Evolutionary conservation across 1,139 yeast genomes (phyloP), one percentile per base, ranked within the genome.

Genomic region (Magnusiomyces suaveolens): DNA sequence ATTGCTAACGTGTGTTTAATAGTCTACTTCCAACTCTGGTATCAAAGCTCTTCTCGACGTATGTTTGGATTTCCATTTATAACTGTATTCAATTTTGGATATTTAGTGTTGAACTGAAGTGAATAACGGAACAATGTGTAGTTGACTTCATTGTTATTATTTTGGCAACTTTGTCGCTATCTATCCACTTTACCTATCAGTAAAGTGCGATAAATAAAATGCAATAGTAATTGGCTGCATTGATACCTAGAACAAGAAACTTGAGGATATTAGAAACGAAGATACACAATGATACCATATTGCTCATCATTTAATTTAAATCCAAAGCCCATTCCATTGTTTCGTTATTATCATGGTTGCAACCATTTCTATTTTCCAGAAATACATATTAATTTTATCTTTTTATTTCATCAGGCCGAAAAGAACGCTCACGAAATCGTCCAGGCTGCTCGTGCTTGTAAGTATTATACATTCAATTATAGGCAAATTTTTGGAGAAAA

Each of bases 391-490:
- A 4, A 36, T 18, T 36, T n/a, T 36, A 18, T 43, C 26, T 24
- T 32, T 36, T 29, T n/a, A 26, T 24, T 18, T 18, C n/a, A 46
- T 24, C 53, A 84, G 76, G 95, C 97, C 56, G 98, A 92, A 75
- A 88, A 87, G 74, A 94, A 88, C 66, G 98, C 98, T 24, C 97
- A 95, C 63, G 94, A 84, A 66, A 87, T 90, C 62, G 97, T 92
- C 61, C 81, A 89, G 64, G 85, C 84, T 68, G 96, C 98, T 41
- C 86, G 96, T 75, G 77, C 81, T 64, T 83, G 79, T 75, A 72
- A 55, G 78, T 73, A 3, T 36, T 36, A 54, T 16, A 18, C 32
- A 10, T 43, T 36, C 29, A 3, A 16, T 29, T n/a, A 39, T 44
- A 1, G 14, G 10, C 16, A 29, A 29, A n/a, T 23, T 26, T 25